phyloP scores from a whole-genome alignment of 2,329 filamentous ascomycete species.

The Exophiala lecanii-corni region DNA sequence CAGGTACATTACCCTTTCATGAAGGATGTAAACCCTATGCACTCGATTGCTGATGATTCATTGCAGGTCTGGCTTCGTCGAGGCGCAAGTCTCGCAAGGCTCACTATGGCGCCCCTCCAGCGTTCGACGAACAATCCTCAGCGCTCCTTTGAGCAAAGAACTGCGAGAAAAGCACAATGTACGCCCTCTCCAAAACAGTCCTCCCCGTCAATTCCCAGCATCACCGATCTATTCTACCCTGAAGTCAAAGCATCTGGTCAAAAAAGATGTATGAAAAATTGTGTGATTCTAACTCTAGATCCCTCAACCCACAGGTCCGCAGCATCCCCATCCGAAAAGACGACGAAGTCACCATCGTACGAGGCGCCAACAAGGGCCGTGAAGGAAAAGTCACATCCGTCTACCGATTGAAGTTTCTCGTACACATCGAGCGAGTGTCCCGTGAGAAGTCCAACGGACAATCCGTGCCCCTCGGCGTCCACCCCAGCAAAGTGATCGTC shows the following conservation, averaged over 20 bases:
- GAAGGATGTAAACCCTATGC: not conserved
- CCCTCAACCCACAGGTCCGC: constrained; percentile 71
- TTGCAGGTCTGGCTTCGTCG: constrained; percentile 57
- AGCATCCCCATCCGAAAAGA: constrained; percentile 97
- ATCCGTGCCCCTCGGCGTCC: constrained; percentile 88
- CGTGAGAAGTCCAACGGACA: constrained; percentile 98
- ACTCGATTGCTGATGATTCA: constrained; percentile 6
- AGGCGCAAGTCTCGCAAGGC: constrained; percentile 98
- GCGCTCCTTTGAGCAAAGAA: constrained; percentile 91
- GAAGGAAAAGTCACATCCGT: constrained; percentile 98
- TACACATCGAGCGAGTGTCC: constrained; percentile 94
- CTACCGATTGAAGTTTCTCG: constrained; percentile 96
- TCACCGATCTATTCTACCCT: too few relatives aligned
- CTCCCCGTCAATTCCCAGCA: too few relatives aligned
- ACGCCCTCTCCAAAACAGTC: constrained; percentile 44
- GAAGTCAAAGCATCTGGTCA: too few relatives aligned
- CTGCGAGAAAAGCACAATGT: constrained; percentile 99
- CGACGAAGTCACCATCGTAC: constrained; percentile 88
- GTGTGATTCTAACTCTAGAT: too few relatives aligned
- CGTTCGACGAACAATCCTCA: constrained; percentile 94
- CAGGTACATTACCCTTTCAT: constrained; percentile 18
- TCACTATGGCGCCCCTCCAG: constrained; percentile 96
- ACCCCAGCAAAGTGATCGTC: constrained; percentile 95
- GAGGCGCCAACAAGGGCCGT: constrained; percentile 92
- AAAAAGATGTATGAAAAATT: too few relatives aligned